These are phyloP conservation scores for Helotiales sp. DNA, from an alignment of 2,329 filamentous ascomycete species.

Conservation along the genomic window DNA sequence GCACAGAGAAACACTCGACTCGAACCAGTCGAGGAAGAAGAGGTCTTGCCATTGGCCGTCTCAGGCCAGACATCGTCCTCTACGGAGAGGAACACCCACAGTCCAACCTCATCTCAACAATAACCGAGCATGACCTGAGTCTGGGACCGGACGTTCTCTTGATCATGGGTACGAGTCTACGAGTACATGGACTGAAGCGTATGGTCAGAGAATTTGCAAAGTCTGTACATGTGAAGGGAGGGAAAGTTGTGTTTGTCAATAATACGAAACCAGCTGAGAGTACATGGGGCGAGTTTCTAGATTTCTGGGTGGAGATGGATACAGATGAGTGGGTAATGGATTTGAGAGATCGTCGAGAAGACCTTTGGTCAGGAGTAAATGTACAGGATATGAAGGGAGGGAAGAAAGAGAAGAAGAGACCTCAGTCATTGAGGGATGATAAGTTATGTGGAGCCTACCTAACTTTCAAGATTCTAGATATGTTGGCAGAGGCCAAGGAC, in stretches of 20 bases:
- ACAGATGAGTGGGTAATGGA: slow-evolving; percentile 73
- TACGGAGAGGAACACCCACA: slow-evolving; percentile 74
- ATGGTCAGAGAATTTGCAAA: slow-evolving; percentile 72
- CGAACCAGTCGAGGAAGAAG: slow-evolving; percentile 66
- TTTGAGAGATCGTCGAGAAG: slow-evolving; percentile 39
- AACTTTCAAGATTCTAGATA: slow-evolving; percentile 33
- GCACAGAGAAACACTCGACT: slow-evolving; percentile 60
- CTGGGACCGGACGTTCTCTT: slow-evolving; percentile 66
- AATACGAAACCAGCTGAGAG: slow-evolving; percentile 71
- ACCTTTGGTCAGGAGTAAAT: slow-evolving; percentile 30
- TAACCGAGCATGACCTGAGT: slow-evolving; percentile 66
- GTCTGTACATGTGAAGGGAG: slow-evolving; percentile 63
- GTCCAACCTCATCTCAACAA: slow-evolving; percentile 65
- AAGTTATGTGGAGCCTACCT: slow-evolving; percentile 32
- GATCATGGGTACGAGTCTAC: slow-evolving; percentile 69
- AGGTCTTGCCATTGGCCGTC: slow-evolving; percentile 64
- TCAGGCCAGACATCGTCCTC: slow-evolving; percentile 71
- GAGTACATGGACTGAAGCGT: slow-evolving; percentile 70
- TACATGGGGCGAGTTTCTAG: slow-evolving; percentile 70
- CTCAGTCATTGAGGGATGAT: slow-evolving; percentile 30
- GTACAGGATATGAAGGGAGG: slow-evolving; percentile 18
- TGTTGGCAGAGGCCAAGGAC: slow-evolving; percentile 24
- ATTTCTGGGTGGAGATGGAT: slow-evolving; percentile 75
- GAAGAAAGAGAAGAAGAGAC: slow-evolving; percentile 10
- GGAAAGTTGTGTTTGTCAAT: slow-evolving; percentile 73